Conservation (phyloP, 2,329 filamentous ascomycete genomes). For the Scedosporium apiospermum region DNA sequence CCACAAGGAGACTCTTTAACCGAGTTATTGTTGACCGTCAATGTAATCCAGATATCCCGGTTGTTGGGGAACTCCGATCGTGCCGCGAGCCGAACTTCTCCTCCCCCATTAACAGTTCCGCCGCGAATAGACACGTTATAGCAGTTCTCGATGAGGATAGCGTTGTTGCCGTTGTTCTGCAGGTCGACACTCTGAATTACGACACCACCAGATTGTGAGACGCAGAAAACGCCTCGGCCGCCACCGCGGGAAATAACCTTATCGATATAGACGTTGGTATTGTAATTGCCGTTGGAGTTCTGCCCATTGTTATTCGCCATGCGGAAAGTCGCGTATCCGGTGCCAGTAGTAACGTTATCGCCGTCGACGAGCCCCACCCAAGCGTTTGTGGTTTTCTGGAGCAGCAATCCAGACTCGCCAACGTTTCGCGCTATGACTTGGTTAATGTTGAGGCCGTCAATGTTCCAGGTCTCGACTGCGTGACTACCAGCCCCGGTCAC, state of each 20-base stretch:
- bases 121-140: conserved; percentile 42
- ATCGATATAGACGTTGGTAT: conserved; percentile 42
- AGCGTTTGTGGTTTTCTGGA: conserved; percentile 44
- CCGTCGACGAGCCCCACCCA: conserved; percentile 45
- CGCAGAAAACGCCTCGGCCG: conserved; percentile 48
- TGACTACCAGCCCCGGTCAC: conserved; percentile 45
- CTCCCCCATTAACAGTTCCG: conserved; percentile 43
- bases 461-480: conserved; percentile 51
- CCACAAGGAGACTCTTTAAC: conserved; percentile 46
- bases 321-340: conserved; percentile 46
- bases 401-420: conserved; percentile 45
- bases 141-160: conserved; percentile 50
- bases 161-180: conserved; percentile 43
- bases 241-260: conserved; percentile 45
- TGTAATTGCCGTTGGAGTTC: conserved; percentile 36
- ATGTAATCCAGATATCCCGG: conserved; percentile 37
- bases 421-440: conserved; percentile 43
- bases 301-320: conserved; percentile 48
- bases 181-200: conserved; percentile 40
- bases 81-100: conserved; percentile 44
- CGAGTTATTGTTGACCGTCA: conserved; percentile 37
- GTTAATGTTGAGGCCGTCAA: conserved; percentile 41
- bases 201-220: conserved; percentile 44
- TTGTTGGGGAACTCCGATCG: conserved; percentile 45
- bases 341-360: conserved; percentile 41